Evolutionary conservation across 1,284 basidiomycete genomes (phyloP).

Genomic region (Uromyces viciae-fabae): DNA sequence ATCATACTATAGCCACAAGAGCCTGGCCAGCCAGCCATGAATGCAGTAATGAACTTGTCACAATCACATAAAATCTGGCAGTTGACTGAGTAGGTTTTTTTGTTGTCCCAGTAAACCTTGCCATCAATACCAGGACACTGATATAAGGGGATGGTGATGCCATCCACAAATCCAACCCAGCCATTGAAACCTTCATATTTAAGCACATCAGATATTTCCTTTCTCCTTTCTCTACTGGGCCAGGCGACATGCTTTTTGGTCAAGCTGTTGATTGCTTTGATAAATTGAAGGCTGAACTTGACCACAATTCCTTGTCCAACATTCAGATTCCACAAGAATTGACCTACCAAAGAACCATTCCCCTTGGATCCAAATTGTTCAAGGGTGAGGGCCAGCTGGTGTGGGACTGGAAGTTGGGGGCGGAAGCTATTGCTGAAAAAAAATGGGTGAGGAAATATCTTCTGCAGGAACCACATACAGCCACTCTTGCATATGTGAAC

Average conservation of each 20-base stretch:
- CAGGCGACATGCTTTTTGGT: not conserved
- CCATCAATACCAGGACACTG: constrained; percentile 9
- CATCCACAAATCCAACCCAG: constrained; percentile 6
- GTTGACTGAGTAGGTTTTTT: constrained; percentile 23
- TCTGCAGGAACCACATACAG: not conserved
- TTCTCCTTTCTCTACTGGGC: not conserved
- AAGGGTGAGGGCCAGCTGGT: not conserved
- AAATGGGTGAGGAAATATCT: too few species aligned
- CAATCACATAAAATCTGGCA: constrained; percentile 22
- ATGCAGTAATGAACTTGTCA: constrained; percentile 14
- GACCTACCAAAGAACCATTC: constrained; percentile 7
- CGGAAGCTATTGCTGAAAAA: not conserved
- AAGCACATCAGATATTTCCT: not conserved
- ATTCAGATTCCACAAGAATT: not conserved
- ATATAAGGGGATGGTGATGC: constrained; percentile 1
- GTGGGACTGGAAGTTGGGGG: not conserved
- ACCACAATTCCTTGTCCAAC: constrained; percentile 10
- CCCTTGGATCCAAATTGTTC: constrained; percentile 25
- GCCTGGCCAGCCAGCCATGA: constrained; percentile 22
- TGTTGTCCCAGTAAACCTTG: constrained; percentile 13
- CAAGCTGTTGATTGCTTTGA: not conserved
- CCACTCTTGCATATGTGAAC: not conserved
- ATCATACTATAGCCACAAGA: not conserved
- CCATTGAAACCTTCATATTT: not conserved
- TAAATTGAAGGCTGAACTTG: not conserved